Base-by-base conservation (phyloP, 139 green algal genomes). In the Picochlorum costavermella region DNA sequence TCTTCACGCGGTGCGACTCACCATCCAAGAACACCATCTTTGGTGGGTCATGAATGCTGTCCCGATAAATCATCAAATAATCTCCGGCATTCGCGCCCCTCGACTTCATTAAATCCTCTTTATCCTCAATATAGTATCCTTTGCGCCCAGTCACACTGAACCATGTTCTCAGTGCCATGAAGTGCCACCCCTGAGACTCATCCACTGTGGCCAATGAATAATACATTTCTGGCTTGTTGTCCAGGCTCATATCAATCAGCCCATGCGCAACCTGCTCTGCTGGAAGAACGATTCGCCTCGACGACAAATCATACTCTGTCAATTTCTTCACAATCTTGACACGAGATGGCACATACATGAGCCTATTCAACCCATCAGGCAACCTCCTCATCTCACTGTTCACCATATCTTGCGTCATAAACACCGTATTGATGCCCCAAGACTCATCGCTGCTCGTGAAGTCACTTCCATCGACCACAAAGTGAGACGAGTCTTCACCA, bases 71-170 rank as follows among this genome's bases (percentile, higher is more conserved):
- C 20, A 63, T n/a, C 20, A 81, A 55, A 20, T n/a, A 48, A 61
- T 81, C 73, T 11, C 75, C 75, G 23, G 44, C 51, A 3, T 23
- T 25, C 2, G 71, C 75, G 20, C 50, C 36, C 5, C 61, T 49
- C 5, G 20, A 23, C 13, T 31, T 45, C 60, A 81, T 56, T 29
- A 77, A 63, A 13, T 48, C 48, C 0, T 31, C 45, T 6, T 56
- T 12, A 16, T 59, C 67, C 5, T 81, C 75, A 44, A 81, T 63
- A 25, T 79, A 49, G 43, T 81, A 81, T n/a, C 74, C 74, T 23
- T 56, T 44, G n/a, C 64, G 53, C 6, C 51, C 70, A 25, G 63
- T 62, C 37, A 74, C 62, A 50, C 56, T 75, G 40, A 44, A 56
- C 71, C 71, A 71, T 12, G 62, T 61, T 9, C 56, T 55, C 45